These are phyloP conservation scores for Brassica rapa DNA, from an alignment of 345 rosid species.

Conservation along the genomic window DNA sequence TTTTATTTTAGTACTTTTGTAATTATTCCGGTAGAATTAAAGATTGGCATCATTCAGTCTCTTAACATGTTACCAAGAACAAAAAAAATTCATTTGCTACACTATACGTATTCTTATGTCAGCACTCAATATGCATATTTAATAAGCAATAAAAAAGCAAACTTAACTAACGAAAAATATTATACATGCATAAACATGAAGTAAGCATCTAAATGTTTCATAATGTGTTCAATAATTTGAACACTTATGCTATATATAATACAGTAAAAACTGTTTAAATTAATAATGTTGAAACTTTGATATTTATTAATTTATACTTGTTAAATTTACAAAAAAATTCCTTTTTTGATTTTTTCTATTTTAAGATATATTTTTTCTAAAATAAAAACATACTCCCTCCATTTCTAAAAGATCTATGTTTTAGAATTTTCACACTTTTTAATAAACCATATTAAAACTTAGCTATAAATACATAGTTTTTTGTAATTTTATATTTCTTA, in stretches of 20 bases:
- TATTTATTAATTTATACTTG: too few relatives aligned
- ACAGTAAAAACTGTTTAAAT: too few relatives aligned
- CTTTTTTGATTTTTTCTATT: too few relatives aligned
- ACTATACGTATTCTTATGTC: neutral
- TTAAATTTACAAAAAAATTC: too few relatives aligned
- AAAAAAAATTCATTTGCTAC: neutral
- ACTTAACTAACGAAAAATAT: neutral
- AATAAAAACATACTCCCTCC: too few relatives aligned
- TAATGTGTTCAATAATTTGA: neutral
- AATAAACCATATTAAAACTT: too few relatives aligned
- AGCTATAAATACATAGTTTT: too few relatives aligned
- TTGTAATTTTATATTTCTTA: too few relatives aligned
- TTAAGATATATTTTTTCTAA: too few relatives aligned
- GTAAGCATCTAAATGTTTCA: neutral
- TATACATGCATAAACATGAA: neutral
- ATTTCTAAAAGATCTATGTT: too few relatives aligned
- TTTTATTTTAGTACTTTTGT: neutral
- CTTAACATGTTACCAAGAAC: neutral
- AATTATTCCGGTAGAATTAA: neutral
- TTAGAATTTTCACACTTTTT: too few relatives aligned
- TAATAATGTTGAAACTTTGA: too few relatives aligned
- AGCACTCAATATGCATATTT: neutral
- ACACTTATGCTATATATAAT: neutral
- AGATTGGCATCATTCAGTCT: constrained; percentile 16
- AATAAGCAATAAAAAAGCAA: neutral